Evolutionary conservation across 768 basidiomycete species (phyloP).

Genomic region (Leccinellum rugosiceps): DNA sequence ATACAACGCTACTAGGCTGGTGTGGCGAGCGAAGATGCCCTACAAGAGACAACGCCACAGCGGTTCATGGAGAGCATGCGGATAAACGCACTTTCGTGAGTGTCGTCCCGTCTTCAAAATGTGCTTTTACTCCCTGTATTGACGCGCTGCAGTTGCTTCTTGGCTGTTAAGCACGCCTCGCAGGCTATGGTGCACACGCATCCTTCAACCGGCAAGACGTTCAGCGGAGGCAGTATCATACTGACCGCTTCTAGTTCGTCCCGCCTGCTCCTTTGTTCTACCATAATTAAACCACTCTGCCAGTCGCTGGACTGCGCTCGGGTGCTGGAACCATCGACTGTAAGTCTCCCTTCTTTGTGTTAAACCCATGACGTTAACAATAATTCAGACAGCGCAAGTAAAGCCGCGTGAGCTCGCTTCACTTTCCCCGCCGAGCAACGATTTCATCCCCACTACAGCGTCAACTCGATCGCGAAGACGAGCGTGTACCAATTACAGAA

Average conservation of each 20-base stretch:
- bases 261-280: background rate
- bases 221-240: constrained; percentile 78
- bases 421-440: background rate
- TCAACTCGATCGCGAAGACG: constrained; percentile 86
- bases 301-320: constrained; percentile 79
- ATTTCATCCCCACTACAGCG: constrained; percentile 42
- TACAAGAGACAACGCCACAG: constrained; percentile 58
- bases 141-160: constrained; percentile 61
- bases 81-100: constrained; percentile 68
- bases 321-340: constrained; percentile 83
- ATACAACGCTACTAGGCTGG: constrained; percentile 59
- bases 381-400: constrained; percentile 78
- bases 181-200: constrained; percentile 74
- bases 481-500: constrained; percentile 75
- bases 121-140: background rate
- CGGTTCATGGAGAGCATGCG: constrained; percentile 74
- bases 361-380: constrained; percentile 11
- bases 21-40: constrained; percentile 39
- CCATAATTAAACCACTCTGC: constrained; percentile 20
- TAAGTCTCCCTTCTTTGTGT: constrained; percentile 35
- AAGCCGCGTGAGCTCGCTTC: constrained; percentile 70
- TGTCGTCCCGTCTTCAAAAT: constrained; percentile 2
- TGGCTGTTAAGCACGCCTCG: constrained; percentile 86
- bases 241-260: constrained; percentile 77
- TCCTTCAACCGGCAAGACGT: constrained; percentile 62